Base-by-base conservation (phyloP, 108 stramenopile species). In the Craspedostauros australis region DNA sequence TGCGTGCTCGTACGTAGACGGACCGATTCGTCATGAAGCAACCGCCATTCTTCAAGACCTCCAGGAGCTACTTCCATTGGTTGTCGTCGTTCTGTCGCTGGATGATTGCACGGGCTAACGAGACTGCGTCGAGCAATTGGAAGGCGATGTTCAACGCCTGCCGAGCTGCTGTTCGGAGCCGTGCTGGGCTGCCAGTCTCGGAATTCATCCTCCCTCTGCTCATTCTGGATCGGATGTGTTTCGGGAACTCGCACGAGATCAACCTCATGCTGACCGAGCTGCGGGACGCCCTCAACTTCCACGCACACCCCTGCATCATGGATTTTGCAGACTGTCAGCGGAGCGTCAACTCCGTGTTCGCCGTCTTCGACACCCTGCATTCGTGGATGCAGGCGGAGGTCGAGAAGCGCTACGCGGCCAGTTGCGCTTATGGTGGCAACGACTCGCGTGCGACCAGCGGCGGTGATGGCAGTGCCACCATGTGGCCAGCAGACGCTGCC, bases 191-290 rank as follows among this genome's bases (percentile, higher is more conserved):
- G 2, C 39, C 51, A 38, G 68, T 85, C 37, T 68, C 80, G 5
- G 89, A 94, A 58, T 88, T 88, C 43, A 52, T 95, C 8, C 57
- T 95, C 2, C 93, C 93, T 23, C 45, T 91, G 3, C 64, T 95
- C 5, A 64, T 95, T 7, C 70, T 89, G 9, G 93, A 95, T 55
- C 62, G 66, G 7, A 39, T 90, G 23, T 90, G 85, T 52, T 91
- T 84, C 47, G 93, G 89, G 15, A 54, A 63, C 16, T 44, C 54
- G 14, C 25, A 60, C n/a, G 93, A 90, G 46, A 56, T 68, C 26
- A 48, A 60, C 37, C 39, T 54, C 8, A 61, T 91, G 30, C 37
- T 72, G 14, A 62, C 64, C 8, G 93, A 95, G 62, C 38, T 91
- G n/a, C 28, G 54, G 6, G 53, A 67, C 21, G 79, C 70, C 11